A percentile compares a stretch with the other conserved stretches of the same genome.
These are phyloP conservation scores for Blastobotrys apis DNA, from an alignment of 1,139 yeast species.

Conservation along the genomic window DNA sequence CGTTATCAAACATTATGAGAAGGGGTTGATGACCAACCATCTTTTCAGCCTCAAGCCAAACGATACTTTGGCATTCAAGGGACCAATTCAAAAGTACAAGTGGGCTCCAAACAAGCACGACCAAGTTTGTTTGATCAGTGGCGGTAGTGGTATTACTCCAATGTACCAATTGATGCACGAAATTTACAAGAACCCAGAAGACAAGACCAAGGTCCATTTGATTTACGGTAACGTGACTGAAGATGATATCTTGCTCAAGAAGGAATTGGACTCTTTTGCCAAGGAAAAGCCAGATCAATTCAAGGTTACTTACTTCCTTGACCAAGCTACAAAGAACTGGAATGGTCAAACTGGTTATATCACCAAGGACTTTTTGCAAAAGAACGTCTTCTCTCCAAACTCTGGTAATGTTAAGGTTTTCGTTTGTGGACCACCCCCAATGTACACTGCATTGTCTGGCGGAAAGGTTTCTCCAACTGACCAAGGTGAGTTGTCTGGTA, in stretches of 20 bases:
- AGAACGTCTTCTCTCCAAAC: slow-evolving; percentile 53
- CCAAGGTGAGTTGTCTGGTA: slow-evolving; percentile 92
- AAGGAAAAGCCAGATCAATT: slow-evolving; percentile 69
- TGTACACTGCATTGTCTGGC: slow-evolving; percentile 84
- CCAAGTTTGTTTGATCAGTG: slow-evolving; percentile 81
- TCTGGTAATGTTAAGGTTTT: slow-evolving; percentile 64
- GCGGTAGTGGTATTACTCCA: slow-evolving; percentile 96
- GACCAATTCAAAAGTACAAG: slow-evolving; percentile 89
- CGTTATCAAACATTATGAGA: slow-evolving; percentile 76
- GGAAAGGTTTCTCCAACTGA: slow-evolving; percentile 78
- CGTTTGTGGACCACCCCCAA: slow-evolving; percentile 88
- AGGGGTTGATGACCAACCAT: slow-evolving; percentile 81
- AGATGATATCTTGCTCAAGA: slow-evolving; percentile 71
- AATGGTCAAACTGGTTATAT: slow-evolving; percentile 61
- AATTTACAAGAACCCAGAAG: slow-evolving; percentile 58
- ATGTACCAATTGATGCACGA: slow-evolving; percentile 68
- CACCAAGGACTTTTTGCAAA: slow-evolving; percentile 59
- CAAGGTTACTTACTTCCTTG: slow-evolving; percentile 73
- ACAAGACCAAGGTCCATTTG: slow-evolving; percentile 78
- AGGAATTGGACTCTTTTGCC: slow-evolving; percentile 66
- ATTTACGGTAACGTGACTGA: slow-evolving; percentile 76
- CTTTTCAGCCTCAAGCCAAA: slow-evolving; percentile 64
- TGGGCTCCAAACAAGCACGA: slow-evolving; percentile 85
- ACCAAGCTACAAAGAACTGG: slow-evolving; percentile 54
- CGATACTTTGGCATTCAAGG: slow-evolving; percentile 87